Percentiles rank a stretch among this genome's conserved stretches.
phyloP scores from a whole-genome alignment of 2,329 filamentous ascomycete species.

The Mycosphaerella sp. region DNA sequence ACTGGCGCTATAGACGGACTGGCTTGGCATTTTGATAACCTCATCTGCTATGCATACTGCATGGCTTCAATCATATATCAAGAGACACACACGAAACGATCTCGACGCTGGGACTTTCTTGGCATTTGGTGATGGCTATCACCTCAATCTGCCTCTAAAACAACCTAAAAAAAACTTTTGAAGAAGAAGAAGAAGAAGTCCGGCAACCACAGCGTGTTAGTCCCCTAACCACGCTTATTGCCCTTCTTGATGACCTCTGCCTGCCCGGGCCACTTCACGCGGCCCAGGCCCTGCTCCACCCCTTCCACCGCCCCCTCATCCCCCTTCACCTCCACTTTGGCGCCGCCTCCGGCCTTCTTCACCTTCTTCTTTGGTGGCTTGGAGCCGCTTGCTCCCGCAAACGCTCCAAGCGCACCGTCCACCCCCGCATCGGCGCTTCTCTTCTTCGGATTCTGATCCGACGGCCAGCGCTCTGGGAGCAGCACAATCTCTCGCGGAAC shows the following conservation, averaged over 20 bases:
- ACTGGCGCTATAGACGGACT: too few species aligned
- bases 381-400: not conserved
- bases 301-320: too few species aligned
- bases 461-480: not conserved
- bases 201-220: not conserved
- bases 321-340: too few species aligned
- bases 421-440: not conserved
- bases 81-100: too few species aligned
- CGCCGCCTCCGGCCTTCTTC: conserved; percentile 1
- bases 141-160: too few species aligned
- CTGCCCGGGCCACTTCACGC: conserved; percentile 8
- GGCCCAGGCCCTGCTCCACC: not conserved
- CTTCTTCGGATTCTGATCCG: not conserved
- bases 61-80: too few species aligned
- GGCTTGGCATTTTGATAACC: too few species aligned
- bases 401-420: conserved; percentile 1
- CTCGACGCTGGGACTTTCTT: too few species aligned
- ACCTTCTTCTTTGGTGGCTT: not conserved
- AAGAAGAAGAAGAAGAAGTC: not conserved
- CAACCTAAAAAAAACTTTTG: too few species aligned
- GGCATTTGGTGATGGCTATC: too few species aligned
- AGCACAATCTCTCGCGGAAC: not conserved
- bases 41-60: too few species aligned
- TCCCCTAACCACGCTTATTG: not conserved
- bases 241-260: not conserved